Evolutionary conservation across 116 monocot species (phyloP), one percentile per base, ranked within the genome.

Genomic region (Dioscorea cayenensis): DNA sequence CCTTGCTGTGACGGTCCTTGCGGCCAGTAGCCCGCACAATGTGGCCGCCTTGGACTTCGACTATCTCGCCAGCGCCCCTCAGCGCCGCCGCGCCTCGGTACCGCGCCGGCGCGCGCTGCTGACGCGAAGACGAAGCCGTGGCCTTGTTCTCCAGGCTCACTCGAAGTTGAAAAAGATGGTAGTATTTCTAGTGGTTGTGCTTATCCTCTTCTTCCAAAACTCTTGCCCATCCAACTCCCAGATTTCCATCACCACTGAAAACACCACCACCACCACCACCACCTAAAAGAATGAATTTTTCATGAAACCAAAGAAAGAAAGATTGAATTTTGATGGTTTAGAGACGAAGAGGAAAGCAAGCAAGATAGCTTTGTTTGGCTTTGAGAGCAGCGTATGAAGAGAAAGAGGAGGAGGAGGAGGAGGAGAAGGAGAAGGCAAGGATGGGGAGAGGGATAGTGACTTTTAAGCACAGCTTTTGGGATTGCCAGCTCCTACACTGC

Each of bases 1-100:
- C 95, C 80, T 96, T 96, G 76, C 92, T 96, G 85, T 96, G 96
- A 10, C 96, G 80, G 82, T 96, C 96, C 70, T 96, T 96, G 10
- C 92, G 77, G 48, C 92, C 96, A 0, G 84, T 92, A 23, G 90
- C 75, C 14, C 96, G 85, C 64, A 96, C 84, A 82, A 96, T 90
- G 86, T 83, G 92, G 18, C 92, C 92, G 1, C 90, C 95, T 23
- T 90, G 85, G 36, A 90, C 92, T 28, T 86, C 86, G 14, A 88
- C 84, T 37, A 90, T 90, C 77, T 87, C 84, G 49, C 70, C 84
- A 63, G 49, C 67, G 13, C 76, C 72, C 28, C 68, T 35, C 48
- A 28, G 50, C 28, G 51, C 74, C 68, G 48, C 5, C 49, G 25
- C 64, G 22, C 60, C 49, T 65, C 21, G 23, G n/a, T 68, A 68